A percentile compares a stretch with the other conserved stretches of the same genome.
Evolutionary conservation across 495 filamentous ascomycete genomes (phyloP).

Genomic region (Physcia stellaris): DNA sequence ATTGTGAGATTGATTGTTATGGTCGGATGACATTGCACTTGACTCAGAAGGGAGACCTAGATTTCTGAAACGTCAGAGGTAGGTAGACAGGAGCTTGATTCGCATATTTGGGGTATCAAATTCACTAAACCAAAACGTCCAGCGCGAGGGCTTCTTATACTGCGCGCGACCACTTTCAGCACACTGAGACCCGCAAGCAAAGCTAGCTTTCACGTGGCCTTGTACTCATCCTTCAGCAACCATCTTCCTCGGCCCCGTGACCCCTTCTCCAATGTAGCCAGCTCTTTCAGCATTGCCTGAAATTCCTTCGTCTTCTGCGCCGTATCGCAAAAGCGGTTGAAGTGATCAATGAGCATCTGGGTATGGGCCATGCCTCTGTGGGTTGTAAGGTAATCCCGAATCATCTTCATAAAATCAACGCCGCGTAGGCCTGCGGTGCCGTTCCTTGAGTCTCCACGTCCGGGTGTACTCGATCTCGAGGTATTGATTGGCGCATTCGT

Average conservation of each 20-base stretch:
- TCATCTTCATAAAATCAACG: constrained; percentile 56
- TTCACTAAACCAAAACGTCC: background rate
- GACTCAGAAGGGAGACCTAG: no score
- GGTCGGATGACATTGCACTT: no score
- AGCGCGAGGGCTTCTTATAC: no score
- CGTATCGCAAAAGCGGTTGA: constrained; percentile 47
- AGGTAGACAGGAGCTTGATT: no score
- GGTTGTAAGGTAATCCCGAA: constrained; percentile 54
- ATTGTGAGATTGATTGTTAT: no score
- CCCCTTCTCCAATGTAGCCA: constrained; percentile 43
- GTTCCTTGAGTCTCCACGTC: constrained; percentile 11
- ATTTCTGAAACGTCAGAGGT: no score
- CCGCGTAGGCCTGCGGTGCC: constrained; percentile 7
- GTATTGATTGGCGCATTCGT: constrained; percentile 19
- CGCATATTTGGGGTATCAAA: background rate
- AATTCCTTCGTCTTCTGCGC: constrained; percentile 45
- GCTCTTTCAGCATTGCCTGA: constrained; percentile 43
- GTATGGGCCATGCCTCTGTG: constrained; percentile 61
- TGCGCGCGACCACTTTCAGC: constrained; percentile 12
- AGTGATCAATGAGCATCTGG: constrained; percentile 70
- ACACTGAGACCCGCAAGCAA: no score
- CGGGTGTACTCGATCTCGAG: constrained; percentile 20
- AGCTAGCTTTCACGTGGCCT: background rate
- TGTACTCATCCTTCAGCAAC: constrained; percentile 48
- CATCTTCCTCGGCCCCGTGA: constrained; percentile 43